These are phyloP conservation scores for Kwoniella shandongensis DNA, from an alignment of 768 basidiomycete species.

Conservation along the genomic window DNA sequence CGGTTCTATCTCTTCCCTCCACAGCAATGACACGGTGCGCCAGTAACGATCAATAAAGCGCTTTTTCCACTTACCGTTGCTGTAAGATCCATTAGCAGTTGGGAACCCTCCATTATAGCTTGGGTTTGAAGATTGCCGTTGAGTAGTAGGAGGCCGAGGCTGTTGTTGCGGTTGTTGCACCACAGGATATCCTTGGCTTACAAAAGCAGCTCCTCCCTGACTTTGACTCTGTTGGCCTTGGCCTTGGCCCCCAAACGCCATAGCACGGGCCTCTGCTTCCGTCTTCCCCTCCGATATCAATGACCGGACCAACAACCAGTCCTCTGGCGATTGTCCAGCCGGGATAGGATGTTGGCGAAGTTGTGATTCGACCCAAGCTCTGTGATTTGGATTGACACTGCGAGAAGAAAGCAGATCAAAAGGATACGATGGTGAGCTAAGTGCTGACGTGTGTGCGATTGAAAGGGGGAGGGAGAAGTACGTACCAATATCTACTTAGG, in stretches of 20 bases:
- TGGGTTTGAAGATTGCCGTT: background rate
- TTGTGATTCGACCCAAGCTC: conserved; percentile 17
- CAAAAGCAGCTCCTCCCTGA: background rate
- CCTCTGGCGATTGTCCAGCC: conserved; percentile 23
- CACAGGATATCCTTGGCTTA: background rate
- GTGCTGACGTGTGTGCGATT: background rate
- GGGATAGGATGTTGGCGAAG: conserved; percentile 14
- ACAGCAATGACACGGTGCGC: too few relatives aligned
- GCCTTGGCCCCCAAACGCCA: background rate
- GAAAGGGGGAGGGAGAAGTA: background rate
- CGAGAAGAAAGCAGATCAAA: background rate
- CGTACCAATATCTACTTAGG: conserved; percentile 22
- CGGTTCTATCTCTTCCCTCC: too few relatives aligned
- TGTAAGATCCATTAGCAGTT: too few relatives aligned
- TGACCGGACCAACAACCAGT: conserved; percentile 29
- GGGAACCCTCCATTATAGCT: background rate
- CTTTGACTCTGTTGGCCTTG: background rate
- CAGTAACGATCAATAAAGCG: too few relatives aligned
- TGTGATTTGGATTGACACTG: conserved; percentile 15
- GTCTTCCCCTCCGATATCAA: conserved; percentile 27
- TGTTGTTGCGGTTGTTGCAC: background rate
- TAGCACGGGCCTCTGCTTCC: conserved; percentile 27
- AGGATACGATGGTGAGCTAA: too few relatives aligned
- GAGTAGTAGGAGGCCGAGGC: background rate
- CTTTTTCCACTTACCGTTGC: too few relatives aligned